Base-by-base conservation (phyloP, 441 rosid genomes). In the Raphanus hybrid region DNA sequence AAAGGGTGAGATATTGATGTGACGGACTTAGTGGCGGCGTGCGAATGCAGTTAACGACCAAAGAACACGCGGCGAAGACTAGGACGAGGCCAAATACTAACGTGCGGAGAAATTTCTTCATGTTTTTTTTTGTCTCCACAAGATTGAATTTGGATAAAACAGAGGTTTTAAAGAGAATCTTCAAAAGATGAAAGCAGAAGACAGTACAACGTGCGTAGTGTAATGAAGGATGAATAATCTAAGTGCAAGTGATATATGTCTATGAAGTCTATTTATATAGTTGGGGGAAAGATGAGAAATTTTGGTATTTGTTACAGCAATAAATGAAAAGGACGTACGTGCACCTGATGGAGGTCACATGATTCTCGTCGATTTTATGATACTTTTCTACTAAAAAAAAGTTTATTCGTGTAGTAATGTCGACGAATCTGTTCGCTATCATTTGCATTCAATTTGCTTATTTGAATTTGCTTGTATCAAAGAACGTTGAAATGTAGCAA, bases 1-100 rank as follows among this genome's bases (percentile, higher is more conserved):
- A 52, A 54, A 62, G 27, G 29, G 29, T 26, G 60, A 68, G 61
- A 52, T 20, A 41, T 61, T 52, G 74, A 73, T 72, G 77, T 67
- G 78, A 74, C 78, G 78, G 72, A 79, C 82, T 69, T 74, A 74
- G 82, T 64, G 82, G 69, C 71, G 82, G 79, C 75, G 72, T 79
- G 79, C 82, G 79, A 75, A 79, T 79, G 32, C 64, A 69, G 75
- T 70, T 64, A 65, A 64, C 75, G 79, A 79, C 72, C 61, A 75
- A 69, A 74, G 73, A 74, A 79, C 69, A 74, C 75, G 73, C 68
- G 60, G 82, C 71, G 73, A 75, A 64, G 79, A 74, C 72, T 58
- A 79, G 14, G 59, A 79, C 67, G n/a, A 79, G 6, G 55, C 9
- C 39, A 64, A 63, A 14, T 68, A 69, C 6, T 48, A 35, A 55